Conservation (phyloP, 1,284 basidiomycete genomes). For the Sporisorium sorghi region DNA sequence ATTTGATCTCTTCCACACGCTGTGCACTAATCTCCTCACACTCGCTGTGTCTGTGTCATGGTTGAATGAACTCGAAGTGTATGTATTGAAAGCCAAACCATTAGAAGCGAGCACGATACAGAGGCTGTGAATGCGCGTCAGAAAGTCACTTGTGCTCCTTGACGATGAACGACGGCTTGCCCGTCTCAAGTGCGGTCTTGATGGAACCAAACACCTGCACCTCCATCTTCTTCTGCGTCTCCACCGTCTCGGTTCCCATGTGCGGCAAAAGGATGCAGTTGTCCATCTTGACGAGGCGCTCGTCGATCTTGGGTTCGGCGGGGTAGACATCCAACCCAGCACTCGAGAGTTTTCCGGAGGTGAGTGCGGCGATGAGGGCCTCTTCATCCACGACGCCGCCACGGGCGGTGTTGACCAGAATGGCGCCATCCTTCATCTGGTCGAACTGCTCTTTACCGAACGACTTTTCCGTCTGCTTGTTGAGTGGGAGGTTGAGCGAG, state of each 20-base stretch:
- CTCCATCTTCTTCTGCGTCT: constrained; percentile 58
- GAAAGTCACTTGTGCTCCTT: constrained; percentile 51
- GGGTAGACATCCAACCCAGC: constrained; percentile 89
- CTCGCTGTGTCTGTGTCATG: too few species aligned
- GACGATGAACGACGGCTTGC: constrained; percentile 48
- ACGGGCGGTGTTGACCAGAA: constrained; percentile 72
- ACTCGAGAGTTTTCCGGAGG: constrained; percentile 70
- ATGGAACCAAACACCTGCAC: constrained; percentile 48
- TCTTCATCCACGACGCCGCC: constrained; percentile 71
- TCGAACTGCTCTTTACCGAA: constrained; percentile 70
- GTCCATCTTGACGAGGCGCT: constrained; percentile 45
- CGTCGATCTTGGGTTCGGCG: constrained; percentile 48
- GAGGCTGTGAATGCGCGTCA: background rate
- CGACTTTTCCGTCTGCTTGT: constrained; percentile 69
- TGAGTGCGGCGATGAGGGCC: constrained; percentile 57
- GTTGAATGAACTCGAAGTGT: background rate
- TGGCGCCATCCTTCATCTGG: constrained; percentile 69
- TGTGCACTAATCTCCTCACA: too few species aligned
- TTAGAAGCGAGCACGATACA: too few species aligned
- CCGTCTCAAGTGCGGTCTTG: constrained; percentile 47
- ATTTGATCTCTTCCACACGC: constrained; percentile 2
- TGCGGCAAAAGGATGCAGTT: constrained; percentile 45
- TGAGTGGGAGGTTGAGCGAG: constrained; percentile 72
- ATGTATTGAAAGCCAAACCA: constrained; percentile 8
- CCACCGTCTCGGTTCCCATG: constrained; percentile 55